These are phyloP conservation scores for Phragmites australis DNA, from an alignment of 176 grass and related monocot species.

Conservation along the genomic window DNA sequence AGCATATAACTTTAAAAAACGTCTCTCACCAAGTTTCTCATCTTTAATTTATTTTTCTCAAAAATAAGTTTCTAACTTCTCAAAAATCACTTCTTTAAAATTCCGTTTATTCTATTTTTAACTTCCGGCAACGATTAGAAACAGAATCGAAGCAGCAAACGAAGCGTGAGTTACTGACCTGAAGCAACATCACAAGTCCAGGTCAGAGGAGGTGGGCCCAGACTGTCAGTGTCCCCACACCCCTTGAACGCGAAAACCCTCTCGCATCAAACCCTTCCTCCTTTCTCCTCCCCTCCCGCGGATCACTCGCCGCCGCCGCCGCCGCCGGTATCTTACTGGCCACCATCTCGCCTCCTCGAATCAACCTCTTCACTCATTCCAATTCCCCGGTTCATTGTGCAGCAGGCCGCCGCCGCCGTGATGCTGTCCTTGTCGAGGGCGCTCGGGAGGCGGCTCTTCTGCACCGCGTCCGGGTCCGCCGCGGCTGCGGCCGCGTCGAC, in stretches of 20 bases:
- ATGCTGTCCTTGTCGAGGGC: slow-evolving; percentile 74
- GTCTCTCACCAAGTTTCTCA: too few relatives aligned
- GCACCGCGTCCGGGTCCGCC: slow-evolving; percentile 46
- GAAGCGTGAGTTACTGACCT: too few relatives aligned
- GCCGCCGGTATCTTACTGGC: not conserved
- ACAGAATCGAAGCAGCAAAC: too few relatives aligned
- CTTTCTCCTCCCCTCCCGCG: not conserved
- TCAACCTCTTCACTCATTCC: not conserved
- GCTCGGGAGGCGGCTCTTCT: slow-evolving; percentile 55
- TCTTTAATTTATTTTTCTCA: too few relatives aligned
- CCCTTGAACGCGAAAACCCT: slow-evolving; percentile 16
- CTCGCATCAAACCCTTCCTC: slow-evolving; percentile 32
- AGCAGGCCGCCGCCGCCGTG: slow-evolving; percentile 20
- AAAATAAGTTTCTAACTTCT: too few relatives aligned
- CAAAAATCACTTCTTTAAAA: too few relatives aligned
- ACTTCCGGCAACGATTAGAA: too few relatives aligned
- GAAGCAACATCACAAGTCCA: too few relatives aligned
- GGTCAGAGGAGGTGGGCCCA: not conserved
- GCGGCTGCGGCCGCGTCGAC: slow-evolving; percentile 43
- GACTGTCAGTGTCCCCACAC: not conserved
- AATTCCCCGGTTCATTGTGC: not conserved
- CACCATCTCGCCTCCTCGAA: not conserved
- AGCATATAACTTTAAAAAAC: too few relatives aligned
- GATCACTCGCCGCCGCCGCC: slow-evolving; percentile 30
- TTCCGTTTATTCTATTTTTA: too few relatives aligned